Base-by-base conservation (phyloP, 768 basidiomycete species). In the Amylocystis lapponica region DNA sequence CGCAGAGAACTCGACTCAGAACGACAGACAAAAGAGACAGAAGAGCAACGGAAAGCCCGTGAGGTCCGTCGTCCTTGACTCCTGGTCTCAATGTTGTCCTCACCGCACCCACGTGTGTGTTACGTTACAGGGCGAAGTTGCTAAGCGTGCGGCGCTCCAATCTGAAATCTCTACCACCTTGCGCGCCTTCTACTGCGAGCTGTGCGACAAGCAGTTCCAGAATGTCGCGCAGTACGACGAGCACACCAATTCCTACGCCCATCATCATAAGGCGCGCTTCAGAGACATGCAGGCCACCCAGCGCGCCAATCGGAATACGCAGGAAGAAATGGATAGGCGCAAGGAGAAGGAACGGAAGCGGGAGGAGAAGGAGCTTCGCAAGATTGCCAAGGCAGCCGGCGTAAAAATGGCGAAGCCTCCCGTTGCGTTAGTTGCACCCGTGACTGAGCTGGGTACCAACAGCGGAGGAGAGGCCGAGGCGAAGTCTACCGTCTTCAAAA, bases 161-260 rank as follows among this genome's bases (percentile, higher is more conserved):
- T 72, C 70, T 21, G 85, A 91, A 58, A 78, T 92, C 23, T 76
- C 74, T 1, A 71, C 71, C 36, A 79, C 80, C 4, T 71, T 91
- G 36, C 72, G 73, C 25, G 72, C 85, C 8, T 91, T 91, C 63
- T 90, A 89, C 58, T 92, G 89, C 59, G 64, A 70, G 20, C 72
- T 89, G 16, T 92, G 89, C 66, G 86, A 89, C 48, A 90, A 90
- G 59, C 89, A 92, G 59, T 91, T 90, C 66, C 75, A 81, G 60
- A 91, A 75, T 37, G 85, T 91, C 16, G 80, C 86, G 0, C 88
- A 89, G 55, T 92, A 86, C 53, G 89, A 91, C 50, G 89, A 91
- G 55, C 89, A 92, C 62, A 86, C 85, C 41, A 91, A 90, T 55
- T 89, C 89, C 6, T 90, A 89, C 51, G 85, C 86, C 0, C 87